These are phyloP conservation scores for Fusarium falciforme DNA, from an alignment of 2,329 filamentous ascomycete species.

Conservation along the genomic window DNA sequence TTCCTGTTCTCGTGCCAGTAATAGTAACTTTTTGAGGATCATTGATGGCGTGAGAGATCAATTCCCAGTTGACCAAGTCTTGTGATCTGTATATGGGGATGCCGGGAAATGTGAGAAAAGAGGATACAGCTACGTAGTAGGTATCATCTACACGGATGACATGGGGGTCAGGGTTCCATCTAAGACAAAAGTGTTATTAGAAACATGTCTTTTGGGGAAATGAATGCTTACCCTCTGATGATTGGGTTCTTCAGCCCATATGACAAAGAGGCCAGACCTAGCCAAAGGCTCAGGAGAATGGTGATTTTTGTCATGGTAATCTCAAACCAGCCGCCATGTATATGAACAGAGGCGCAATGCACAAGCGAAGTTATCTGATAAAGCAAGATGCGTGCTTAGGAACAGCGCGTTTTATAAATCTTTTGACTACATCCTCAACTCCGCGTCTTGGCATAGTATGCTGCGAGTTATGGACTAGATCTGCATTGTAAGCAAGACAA, in stretches of 20 bases:
- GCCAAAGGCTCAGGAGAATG: background rate
- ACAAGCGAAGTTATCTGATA: background rate
- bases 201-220: background rate
- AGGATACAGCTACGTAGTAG: constrained; percentile 34
- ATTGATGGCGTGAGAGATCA: constrained; percentile 21
- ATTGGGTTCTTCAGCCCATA: constrained; percentile 2
- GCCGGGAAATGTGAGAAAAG: constrained; percentile 33
- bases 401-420: background rate
- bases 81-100: constrained; percentile 32
- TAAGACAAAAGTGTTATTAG: background rate
- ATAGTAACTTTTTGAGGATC: background rate
- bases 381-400: background rate
- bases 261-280: background rate
- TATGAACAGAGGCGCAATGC: background rate
- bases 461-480: background rate
- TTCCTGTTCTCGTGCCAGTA: background rate
- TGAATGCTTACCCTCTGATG: background rate
- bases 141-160: constrained; percentile 22
- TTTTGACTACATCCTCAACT: background rate
- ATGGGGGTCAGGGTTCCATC: constrained; percentile 33
- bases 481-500: background rate
- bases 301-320: background rate
- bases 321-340: background rate
- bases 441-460: background rate
- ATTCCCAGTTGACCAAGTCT: constrained; percentile 32